Percentiles rank a stretch among this genome's conserved stretches.
Evolutionary conservation across 345 rosid species (phyloP).

Genomic region (Sonneratia caseolaris): DNA sequence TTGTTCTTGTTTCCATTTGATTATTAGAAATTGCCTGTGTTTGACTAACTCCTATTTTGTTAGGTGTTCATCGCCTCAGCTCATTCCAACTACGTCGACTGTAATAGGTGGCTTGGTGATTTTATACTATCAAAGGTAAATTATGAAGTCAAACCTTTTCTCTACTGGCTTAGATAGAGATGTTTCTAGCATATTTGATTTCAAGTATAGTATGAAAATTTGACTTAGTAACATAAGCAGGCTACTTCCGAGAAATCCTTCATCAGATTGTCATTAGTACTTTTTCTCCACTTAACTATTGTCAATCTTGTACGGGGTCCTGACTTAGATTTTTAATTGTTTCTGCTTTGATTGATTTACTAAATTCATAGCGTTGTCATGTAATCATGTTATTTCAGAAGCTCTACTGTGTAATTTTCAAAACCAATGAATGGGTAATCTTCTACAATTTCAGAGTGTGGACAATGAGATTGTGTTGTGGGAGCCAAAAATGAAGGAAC

Average conservation of each 20-base stretch:
- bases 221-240: neutral
- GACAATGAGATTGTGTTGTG: slow-evolving; percentile 92
- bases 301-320: neutral
- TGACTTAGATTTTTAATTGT: neutral
- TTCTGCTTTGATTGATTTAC: neutral
- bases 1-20: neutral
- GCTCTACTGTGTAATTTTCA: neutral
- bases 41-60: slow-evolving; percentile 11
- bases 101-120: slow-evolving; percentile 95
- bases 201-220: neutral
- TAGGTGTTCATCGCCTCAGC: slow-evolving; percentile 92
- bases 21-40: neutral
- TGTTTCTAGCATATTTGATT: neutral
- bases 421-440: neutral
- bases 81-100: slow-evolving; percentile 91
- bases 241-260: neutral
- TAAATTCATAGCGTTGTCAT: neutral
- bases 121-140: slow-evolving; percentile 82
- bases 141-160: neutral
- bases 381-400: neutral
- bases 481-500: slow-evolving; percentile 94
- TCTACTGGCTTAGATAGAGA: neutral
- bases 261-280: neutral
- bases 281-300: neutral
- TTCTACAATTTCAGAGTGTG: slow-evolving; percentile 49